Percentiles rank a stretch among this genome's conserved stretches.
These are phyloP conservation scores for Pseudozyma hubeiensis DNA, from an alignment of 1,284 basidiomycete species.

Conservation along the genomic window DNA sequence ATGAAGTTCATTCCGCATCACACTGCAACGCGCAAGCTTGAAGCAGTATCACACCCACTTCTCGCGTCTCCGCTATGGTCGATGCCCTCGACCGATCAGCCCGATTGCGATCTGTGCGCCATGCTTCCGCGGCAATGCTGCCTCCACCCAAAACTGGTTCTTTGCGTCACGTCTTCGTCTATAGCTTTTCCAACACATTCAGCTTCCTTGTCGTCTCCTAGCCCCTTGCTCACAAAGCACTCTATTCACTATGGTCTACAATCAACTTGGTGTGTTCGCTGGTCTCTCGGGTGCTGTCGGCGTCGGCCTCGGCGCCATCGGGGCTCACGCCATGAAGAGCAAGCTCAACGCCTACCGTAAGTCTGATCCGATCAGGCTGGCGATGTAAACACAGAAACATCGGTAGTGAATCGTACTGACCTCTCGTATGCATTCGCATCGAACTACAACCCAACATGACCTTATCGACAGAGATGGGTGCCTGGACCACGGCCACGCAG, in stretches of 20 bases:
- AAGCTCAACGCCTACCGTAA: conserved; percentile 59
- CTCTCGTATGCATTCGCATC: background rate
- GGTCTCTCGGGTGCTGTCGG: conserved; percentile 54
- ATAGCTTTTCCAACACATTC: too few relatives aligned
- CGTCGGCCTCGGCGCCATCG: conserved; percentile 60
- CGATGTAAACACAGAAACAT: too few relatives aligned
- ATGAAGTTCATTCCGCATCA: too few relatives aligned
- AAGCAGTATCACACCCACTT: too few relatives aligned
- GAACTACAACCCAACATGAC: background rate
- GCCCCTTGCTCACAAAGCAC: background rate
- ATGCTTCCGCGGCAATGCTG: too few relatives aligned
- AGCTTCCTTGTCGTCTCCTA: too few relatives aligned
- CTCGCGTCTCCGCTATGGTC: too few relatives aligned
- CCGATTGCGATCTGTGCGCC: too few relatives aligned
- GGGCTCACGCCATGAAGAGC: conserved; percentile 62
- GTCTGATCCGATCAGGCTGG: background rate
- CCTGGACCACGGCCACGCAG: conserved; percentile 63
- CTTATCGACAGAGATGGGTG: conserved; percentile 43
- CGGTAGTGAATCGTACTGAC: background rate
- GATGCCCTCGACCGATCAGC: too few relatives aligned
- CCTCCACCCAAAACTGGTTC: too few relatives aligned
- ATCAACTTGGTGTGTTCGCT: conserved; percentile 52
- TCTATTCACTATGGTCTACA: conserved; percentile 28
- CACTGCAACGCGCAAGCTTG: too few relatives aligned
- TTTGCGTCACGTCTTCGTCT: too few relatives aligned